Evolutionary conservation across 2,329 filamentous ascomycete genomes (phyloP).

Genomic region (Xylariaceae sp.): DNA sequence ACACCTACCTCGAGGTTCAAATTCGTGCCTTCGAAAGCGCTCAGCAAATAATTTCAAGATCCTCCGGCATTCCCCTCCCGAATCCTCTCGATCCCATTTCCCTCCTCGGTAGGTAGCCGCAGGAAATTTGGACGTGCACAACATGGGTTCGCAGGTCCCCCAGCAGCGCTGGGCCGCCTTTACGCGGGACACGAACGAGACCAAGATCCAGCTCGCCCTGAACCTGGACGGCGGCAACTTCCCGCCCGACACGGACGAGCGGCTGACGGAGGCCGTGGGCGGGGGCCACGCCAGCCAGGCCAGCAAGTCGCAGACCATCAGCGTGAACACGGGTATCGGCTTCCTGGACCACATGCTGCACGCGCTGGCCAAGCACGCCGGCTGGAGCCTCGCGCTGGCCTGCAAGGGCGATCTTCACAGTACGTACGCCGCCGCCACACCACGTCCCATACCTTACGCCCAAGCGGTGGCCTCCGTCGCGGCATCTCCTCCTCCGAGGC

Average conservation of each 20-base stretch:
- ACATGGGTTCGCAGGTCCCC: conserved; percentile 20
- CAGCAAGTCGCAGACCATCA: conserved; percentile 78
- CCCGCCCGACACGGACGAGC: conserved; percentile 54
- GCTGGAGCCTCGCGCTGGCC: conserved; percentile 79
- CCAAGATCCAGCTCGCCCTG: conserved; percentile 86
- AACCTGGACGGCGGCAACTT: conserved; percentile 87
- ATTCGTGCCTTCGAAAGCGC: too few relatives aligned
- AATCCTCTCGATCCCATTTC: too few relatives aligned
- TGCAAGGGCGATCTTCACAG: conserved; percentile 89
- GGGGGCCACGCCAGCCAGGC: conserved; percentile 75
- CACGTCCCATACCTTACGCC: too few relatives aligned
- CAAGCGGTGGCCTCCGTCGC: too few relatives aligned
- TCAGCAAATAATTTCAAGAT: too few relatives aligned
- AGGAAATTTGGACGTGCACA: conserved; percentile 1
- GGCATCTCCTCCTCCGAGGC: too few relatives aligned
- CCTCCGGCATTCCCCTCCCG: too few relatives aligned
- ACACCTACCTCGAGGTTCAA: too few relatives aligned
- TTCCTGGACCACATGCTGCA: conserved; percentile 99
- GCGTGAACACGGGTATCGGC: conserved; percentile 86
- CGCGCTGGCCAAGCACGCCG: conserved; percentile 88
- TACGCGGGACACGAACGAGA: conserved; percentile 93
- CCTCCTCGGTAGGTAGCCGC: neutral
- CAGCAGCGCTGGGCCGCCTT: conserved; percentile 63
- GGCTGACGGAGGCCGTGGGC: conserved; percentile 43
- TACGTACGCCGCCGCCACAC: conserved; percentile 41